Evolutionary conservation across 306 rosid genomes (phyloP), one percentile per base, ranked within the genome.

Genomic region (Medicago lupulina): DNA sequence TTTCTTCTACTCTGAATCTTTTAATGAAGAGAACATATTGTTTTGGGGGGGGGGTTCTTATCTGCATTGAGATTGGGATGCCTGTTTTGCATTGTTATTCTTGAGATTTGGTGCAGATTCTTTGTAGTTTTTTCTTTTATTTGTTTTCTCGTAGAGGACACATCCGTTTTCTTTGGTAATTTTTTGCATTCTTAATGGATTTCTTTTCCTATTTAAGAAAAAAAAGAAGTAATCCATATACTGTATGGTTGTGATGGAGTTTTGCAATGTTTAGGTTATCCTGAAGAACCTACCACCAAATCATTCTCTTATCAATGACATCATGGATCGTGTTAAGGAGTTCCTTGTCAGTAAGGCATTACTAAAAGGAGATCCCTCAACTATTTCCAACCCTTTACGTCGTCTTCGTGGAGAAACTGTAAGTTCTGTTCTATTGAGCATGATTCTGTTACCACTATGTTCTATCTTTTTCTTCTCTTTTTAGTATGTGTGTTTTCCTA

Each of bases 231-330:
- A 16, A 60, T 43, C 74, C 76, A 34, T 70, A 41, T 66, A 34
- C 28, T 67, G 46, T 73, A 55, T 55, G 79, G 61, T 75, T 79
- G 13, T 81, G 74, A 87, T 66, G 49, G 71, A 74, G 41, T 81
- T 34, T 18, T 71, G 5, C 54, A 58, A 6, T 74, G 70, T 82
- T 71, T 70, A 95, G 99, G 97, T 92, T 81, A 83, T 83, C 83
- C 91, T 90, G 54, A 92, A 95, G 84, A 90, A 90, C 82, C 91
- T 92, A 57, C 97, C 99, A 15, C 99, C 99, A 71, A 95, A 86
- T 74, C 93, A 85, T 77, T 75, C 93, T 44, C 91, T 95, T 75
- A 89, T 89, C 76, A 80, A 89, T 71, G 97, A 95, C 90, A 95
- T 95, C 73, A 79, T 76, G 74, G 89, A 86, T 67, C 85, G 73